A percentile compares a stretch with the other conserved stretches of the same genome.
These are phyloP conservation scores for Microbotryomycetes sp. DNA, from an alignment of 1,284 basidiomycete species.

Conservation along the genomic window DNA sequence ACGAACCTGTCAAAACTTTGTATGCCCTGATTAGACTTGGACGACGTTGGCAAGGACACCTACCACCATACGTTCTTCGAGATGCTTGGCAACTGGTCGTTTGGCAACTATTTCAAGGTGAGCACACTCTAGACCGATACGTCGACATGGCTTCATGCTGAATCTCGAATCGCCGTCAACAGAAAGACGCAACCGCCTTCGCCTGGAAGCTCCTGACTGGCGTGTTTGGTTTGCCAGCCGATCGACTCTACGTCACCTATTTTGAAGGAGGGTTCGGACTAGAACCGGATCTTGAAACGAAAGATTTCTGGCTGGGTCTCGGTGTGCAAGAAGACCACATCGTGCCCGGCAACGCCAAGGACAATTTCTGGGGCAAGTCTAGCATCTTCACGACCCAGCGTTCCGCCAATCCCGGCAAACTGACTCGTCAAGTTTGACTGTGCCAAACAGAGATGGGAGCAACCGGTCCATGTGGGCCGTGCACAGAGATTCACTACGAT, in stretches of 20 bases:
- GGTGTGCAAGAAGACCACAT: constrained; percentile 87
- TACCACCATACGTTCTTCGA: constrained; percentile 90
- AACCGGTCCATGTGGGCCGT: constrained; percentile 95
- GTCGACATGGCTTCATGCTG: not conserved
- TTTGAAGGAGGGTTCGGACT: constrained; percentile 93
- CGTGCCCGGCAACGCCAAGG: constrained; percentile 87
- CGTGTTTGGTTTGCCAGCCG: constrained; percentile 79
- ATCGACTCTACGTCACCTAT: constrained; percentile 93
- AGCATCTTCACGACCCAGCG: too few species aligned
- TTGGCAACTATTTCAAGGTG: constrained; percentile 98
- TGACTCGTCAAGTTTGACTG: constrained; percentile 4
- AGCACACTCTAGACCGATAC: not conserved
- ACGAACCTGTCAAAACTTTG: not conserved
- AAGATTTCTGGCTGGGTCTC: constrained; percentile 75
- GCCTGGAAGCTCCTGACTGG: constrained; percentile 92
- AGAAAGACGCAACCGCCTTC: constrained; percentile 87
- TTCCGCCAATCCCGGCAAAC: not conserved
- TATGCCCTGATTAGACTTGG: constrained; percentile 59
- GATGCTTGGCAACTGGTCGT: constrained; percentile 99
- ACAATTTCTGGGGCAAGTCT: constrained; percentile 93
- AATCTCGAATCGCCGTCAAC: constrained; percentile 4
- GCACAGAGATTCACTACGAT: constrained; percentile 96
- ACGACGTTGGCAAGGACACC: constrained; percentile 92
- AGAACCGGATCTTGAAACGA: constrained; percentile 75
- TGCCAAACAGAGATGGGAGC: constrained; percentile 80